Evolutionary conservation across 176 grass and related monocot genomes (phyloP).

Genomic region (Dendrocalamus sinicus): DNA sequence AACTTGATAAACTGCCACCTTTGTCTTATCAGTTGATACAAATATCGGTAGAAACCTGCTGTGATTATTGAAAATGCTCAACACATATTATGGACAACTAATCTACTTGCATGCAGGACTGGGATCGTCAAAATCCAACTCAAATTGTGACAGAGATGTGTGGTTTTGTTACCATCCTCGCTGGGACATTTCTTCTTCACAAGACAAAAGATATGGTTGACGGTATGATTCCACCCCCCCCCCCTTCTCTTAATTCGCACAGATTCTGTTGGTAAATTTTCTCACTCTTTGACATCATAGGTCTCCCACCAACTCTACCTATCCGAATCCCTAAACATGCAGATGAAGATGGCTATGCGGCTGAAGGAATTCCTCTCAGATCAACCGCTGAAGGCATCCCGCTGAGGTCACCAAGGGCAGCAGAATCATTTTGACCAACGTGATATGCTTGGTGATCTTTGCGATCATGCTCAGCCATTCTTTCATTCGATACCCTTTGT

Average conservation of each 20-base stretch:
- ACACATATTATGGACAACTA: slow-evolving; percentile 6
- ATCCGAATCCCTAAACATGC: slow-evolving; percentile 66
- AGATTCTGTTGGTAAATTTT: background rate
- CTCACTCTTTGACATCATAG: slow-evolving; percentile 42
- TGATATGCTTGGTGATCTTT: slow-evolving; percentile 24
- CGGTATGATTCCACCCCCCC: slow-evolving; percentile 48
- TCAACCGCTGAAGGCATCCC: slow-evolving; percentile 72
- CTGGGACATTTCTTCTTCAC: slow-evolving; percentile 98
- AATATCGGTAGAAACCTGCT: background rate
- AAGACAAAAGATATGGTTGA: slow-evolving; percentile 97
- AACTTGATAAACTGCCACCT: background rate
- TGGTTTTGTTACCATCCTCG: slow-evolving; percentile 92
- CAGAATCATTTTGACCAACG: slow-evolving; percentile 52
- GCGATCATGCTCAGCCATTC: slow-evolving; percentile 34
- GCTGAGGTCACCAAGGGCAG: slow-evolving; percentile 69
- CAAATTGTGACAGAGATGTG: slow-evolving; percentile 97
- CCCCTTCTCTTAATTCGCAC: background rate
- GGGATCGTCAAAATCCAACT: slow-evolving; percentile 96
- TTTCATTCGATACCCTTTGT: slow-evolving; percentile 55
- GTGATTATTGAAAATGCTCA: background rate
- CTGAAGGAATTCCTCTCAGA: slow-evolving; percentile 90
- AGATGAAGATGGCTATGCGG: slow-evolving; percentile 58
- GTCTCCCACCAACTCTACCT: slow-evolving; percentile 57
- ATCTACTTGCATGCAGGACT: slow-evolving; percentile 65
- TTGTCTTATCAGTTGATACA: background rate